Evolutionary conservation across 495 filamentous ascomycete genomes (phyloP).

Genomic region (Aspergillus egyptiacus): DNA sequence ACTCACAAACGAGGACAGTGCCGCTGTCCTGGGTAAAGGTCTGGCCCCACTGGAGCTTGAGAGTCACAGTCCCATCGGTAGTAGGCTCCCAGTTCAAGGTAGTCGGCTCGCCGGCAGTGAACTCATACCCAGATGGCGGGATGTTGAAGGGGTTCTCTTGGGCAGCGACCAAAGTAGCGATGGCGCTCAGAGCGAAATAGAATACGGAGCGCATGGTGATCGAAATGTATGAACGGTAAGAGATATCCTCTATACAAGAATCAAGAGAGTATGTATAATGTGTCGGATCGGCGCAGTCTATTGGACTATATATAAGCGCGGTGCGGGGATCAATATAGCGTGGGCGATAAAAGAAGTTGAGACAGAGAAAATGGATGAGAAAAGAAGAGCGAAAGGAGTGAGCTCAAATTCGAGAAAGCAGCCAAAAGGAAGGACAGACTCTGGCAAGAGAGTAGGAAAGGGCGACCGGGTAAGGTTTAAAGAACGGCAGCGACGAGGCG

Average conservation of each 20-base stretch:
- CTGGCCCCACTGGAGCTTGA: conserved; percentile 49
- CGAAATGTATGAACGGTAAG: conserved; percentile 2
- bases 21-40: conserved; percentile 40
- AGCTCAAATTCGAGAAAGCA: too few relatives aligned
- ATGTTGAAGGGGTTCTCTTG: conserved; percentile 51
- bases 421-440: conserved; percentile 13
- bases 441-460: conserved; percentile 1
- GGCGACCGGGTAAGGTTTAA: conserved; percentile 1
- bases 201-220: conserved; percentile 42
- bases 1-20: conserved; percentile 50
- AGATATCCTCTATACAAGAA: conserved; percentile 7
- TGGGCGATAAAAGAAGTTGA: conserved; percentile 1
- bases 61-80: conserved; percentile 46
- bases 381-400: conserved; percentile 4
- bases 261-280: conserved; percentile 7
- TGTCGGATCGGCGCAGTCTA: conserved; percentile 4
- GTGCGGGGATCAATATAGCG: conserved; percentile 7
- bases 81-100: conserved; percentile 52
- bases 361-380: conserved; percentile 6
- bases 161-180: conserved; percentile 36
- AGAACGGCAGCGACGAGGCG: conserved; percentile 7
- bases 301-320: conserved; percentile 10
- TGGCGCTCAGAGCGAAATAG: conserved; percentile 32
- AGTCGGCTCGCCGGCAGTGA: conserved; percentile 46
- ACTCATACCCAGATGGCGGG: conserved; percentile 37